Evolutionary conservation across 2,329 filamentous ascomycete species (phyloP).

Genomic region (Exserohilum rostratum): DNA sequence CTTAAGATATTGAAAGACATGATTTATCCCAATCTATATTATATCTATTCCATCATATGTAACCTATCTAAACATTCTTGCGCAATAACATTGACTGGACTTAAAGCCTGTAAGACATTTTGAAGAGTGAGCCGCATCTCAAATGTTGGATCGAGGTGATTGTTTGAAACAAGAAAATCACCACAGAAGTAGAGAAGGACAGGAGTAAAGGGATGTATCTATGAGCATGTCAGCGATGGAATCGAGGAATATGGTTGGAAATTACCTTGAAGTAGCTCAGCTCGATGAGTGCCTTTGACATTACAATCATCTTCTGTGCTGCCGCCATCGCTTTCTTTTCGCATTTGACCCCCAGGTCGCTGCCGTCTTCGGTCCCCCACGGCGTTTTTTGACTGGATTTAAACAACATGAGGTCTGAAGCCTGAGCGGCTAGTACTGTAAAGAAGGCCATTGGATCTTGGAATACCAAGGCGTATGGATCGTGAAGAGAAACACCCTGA

Average conservation of each 20-base stretch:
- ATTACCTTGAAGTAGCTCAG: conserved; percentile 1
- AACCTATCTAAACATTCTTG: background rate
- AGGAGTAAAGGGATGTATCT: background rate
- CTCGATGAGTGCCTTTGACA: background rate
- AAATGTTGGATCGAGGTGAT: background rate
- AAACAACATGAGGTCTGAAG: background rate
- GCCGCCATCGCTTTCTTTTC: background rate
- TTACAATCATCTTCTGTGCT: background rate
- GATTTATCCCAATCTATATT: background rate
- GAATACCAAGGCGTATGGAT: background rate
- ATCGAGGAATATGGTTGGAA: background rate
- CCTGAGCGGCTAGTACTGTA: background rate
- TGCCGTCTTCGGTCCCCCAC: background rate
- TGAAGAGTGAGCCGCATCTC: background rate
- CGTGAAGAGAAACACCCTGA: background rate
- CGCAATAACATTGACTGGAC: background rate
- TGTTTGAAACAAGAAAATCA: background rate
- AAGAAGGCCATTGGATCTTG: background rate
- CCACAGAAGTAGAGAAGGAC: background rate
- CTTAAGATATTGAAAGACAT: background rate
- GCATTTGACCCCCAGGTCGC: background rate
- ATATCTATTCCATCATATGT: background rate
- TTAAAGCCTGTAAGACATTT: background rate
- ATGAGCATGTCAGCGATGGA: background rate
- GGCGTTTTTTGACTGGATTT: background rate